Evolutionary conservation across 2,329 filamentous ascomycete genomes (phyloP).

Genomic region (Lachnellula willkommii): DNA sequence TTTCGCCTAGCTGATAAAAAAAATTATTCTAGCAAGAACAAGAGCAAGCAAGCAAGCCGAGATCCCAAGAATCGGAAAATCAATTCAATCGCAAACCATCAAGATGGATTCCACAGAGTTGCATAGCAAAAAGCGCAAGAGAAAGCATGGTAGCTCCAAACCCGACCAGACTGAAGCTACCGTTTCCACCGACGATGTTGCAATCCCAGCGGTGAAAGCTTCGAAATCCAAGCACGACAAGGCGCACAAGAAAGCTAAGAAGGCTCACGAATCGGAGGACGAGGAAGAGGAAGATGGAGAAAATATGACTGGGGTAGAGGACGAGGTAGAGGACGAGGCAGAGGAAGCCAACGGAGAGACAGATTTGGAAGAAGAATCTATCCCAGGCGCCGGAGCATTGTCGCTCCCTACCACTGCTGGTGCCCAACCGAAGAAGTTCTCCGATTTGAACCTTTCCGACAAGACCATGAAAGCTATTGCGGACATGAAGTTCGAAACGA

Average conservation of each 20-base stretch:
- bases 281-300: conserved; percentile 24
- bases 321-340: conserved; percentile 14
- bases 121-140: conserved; percentile 32
- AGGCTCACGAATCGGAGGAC: conserved; percentile 21
- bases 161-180: conserved; percentile 11
- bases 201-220: conserved; percentile 13
- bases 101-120: conserved; percentile 27
- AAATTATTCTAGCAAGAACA: conserved; percentile 7
- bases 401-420: conserved; percentile 19
- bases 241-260: conserved; percentile 35
- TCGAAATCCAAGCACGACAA: conserved; percentile 24
- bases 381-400: conserved; percentile 17
- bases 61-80: neutral
- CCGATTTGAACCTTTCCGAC: conserved; percentile 73
- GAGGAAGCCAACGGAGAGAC: conserved; percentile 13
- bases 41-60: neutral
- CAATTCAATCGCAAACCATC: neutral
- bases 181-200: conserved; percentile 8
- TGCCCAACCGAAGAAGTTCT: conserved; percentile 23
- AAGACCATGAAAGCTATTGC: conserved; percentile 80
- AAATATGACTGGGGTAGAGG: conserved; percentile 13
- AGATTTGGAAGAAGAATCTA: conserved; percentile 17
- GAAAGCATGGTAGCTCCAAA: conserved; percentile 28
- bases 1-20: conserved; percentile 11
- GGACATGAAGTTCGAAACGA: conserved; percentile 88